Evolutionary conservation across 176 grass and related monocot species (phyloP).

Genomic region (Zoysia japonica): DNA sequence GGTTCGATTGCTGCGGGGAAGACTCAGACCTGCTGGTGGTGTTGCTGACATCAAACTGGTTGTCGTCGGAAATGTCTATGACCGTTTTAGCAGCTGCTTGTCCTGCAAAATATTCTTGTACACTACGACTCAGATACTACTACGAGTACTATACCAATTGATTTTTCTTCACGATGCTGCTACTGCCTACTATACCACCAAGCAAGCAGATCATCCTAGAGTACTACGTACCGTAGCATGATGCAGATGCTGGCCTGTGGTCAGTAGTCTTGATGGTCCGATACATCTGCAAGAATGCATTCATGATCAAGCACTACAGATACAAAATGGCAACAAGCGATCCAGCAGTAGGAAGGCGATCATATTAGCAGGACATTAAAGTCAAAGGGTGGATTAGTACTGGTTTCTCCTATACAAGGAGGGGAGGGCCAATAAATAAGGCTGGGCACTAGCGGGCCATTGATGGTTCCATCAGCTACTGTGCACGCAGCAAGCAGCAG

Average conservation of each 20-base stretch:
- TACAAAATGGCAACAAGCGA: not conserved
- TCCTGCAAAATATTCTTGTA: conserved; percentile 40
- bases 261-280: conserved; percentile 93
- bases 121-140: not conserved
- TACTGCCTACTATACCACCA: not conserved
- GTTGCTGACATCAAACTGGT: conserved; percentile 50
- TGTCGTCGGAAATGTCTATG: conserved; percentile 71
- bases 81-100: conserved; percentile 47
- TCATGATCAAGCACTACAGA: not conserved
- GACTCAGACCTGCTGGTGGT: conserved; percentile 65
- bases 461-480: conserved; percentile 46
- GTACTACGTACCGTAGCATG: conserved; percentile 48
- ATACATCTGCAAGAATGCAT: conserved; percentile 78
- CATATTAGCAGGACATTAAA: conserved; percentile 32
- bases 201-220: not conserved
- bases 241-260: conserved; percentile 55
- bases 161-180: not conserved
- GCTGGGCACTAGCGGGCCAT: conserved; percentile 45
- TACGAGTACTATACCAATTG: not conserved
- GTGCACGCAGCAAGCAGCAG: conserved; percentile 29
- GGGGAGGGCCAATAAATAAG: not conserved
- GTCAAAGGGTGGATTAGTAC: conserved; percentile 25
- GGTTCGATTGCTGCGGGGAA: conserved; percentile 56
- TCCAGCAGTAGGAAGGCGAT: not conserved
- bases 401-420: conserved; percentile 23